Percentiles rank a stretch among this genome's conserved stretches.
These are phyloP conservation scores for Flammula alnicola DNA, from an alignment of 1,284 basidiomycete genomes.

Conservation along the genomic window DNA sequence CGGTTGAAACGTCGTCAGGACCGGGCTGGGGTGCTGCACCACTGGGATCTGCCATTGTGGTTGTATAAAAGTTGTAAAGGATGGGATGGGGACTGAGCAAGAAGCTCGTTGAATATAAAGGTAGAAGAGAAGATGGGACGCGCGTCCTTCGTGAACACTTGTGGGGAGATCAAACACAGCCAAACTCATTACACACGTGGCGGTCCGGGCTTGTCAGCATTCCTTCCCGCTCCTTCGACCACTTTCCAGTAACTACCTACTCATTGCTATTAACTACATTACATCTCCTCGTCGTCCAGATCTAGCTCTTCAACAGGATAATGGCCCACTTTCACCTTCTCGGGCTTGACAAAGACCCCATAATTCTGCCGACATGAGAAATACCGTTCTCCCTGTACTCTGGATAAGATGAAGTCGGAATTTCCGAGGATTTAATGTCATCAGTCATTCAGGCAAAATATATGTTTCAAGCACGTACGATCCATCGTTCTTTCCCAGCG, in stretches of 20 bases:
- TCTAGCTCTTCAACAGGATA: constrained; percentile 83
- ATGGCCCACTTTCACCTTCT: constrained; percentile 85
- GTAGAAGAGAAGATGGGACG: constrained; percentile 39
- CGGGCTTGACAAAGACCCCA: constrained; percentile 88
- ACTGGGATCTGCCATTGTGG: constrained; percentile 74
- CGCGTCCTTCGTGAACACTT: constrained; percentile 50
- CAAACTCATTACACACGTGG: constrained; percentile 39
- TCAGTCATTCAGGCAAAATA: constrained; percentile 12
- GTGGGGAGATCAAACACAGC: constrained; percentile 35
- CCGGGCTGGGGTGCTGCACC: constrained; percentile 77
- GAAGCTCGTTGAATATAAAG: constrained; percentile 33
- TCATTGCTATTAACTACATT: constrained; percentile 20
- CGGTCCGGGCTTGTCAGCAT: constrained; percentile 20
- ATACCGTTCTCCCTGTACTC: constrained; percentile 85
- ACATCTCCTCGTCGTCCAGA: constrained; percentile 76
- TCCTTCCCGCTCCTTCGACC: constrained; percentile 36
- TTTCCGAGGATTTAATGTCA: background rate
- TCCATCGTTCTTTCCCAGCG: constrained; percentile 95
- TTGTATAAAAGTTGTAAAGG: constrained; percentile 20
- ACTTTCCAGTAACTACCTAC: constrained; percentile 29
- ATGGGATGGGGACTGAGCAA: constrained; percentile 24
- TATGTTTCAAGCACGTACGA: constrained; percentile 60
- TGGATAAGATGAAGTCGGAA: constrained; percentile 36
- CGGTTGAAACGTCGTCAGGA: constrained; percentile 87
- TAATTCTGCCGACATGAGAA: constrained; percentile 80